phyloP scores from a whole-genome alignment of 768 basidiomycete species.

The Coprinopsis strossmayeri region DNA sequence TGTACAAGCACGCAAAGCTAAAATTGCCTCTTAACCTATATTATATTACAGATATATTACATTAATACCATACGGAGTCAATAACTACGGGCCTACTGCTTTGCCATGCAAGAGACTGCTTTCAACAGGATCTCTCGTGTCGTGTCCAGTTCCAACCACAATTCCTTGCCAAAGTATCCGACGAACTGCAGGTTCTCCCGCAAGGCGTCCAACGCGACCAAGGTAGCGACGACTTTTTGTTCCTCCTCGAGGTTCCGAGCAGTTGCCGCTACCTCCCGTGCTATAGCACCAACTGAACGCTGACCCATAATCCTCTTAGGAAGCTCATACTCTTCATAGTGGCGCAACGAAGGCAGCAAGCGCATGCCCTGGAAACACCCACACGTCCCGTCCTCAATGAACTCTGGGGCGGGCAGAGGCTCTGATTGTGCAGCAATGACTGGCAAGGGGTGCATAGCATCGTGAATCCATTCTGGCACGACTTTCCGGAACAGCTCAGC shows the following conservation, averaged over 20 bases:
- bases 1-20: constrained; percentile 2
- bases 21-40: background rate
- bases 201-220: constrained; percentile 22
- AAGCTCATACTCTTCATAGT: too few relatives aligned
- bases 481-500: constrained; percentile 28
- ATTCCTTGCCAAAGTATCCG: constrained; percentile 23
- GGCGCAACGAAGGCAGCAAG: too few relatives aligned
- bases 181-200: constrained; percentile 27
- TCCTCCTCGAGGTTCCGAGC: constrained; percentile 8
- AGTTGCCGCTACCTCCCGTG: constrained; percentile 22
- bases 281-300: constrained; percentile 18
- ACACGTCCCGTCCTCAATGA: too few relatives aligned
- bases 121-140: constrained; percentile 20
- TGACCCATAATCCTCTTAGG: too few relatives aligned
- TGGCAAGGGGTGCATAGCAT: constrained; percentile 28
- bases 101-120: constrained; percentile 11
- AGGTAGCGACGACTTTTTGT: constrained; percentile 19
- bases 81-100: background rate
- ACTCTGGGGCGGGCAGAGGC: too few relatives aligned
- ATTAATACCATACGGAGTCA: background rate
- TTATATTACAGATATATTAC: background rate
- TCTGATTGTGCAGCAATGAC: constrained; percentile 1
- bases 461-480: constrained; percentile 32
- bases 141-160: constrained; percentile 28
- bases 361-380: too few relatives aligned